phyloP scores from a whole-genome alignment of 345 rosid genomes.

The Corymbia maculata region DNA sequence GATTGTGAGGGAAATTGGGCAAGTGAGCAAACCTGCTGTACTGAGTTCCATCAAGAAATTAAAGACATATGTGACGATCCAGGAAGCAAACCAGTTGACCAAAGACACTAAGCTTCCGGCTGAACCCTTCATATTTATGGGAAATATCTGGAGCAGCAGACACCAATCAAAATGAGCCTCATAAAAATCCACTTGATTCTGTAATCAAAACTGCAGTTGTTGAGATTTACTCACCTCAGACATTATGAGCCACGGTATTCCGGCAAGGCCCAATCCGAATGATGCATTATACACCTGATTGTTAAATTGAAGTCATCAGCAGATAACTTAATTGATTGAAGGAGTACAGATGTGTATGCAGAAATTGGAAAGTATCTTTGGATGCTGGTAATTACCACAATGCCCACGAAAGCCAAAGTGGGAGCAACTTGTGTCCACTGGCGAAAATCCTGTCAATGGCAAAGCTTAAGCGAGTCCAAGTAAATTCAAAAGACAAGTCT shows the following conservation, averaged over 20 bases:
- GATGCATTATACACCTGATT: slow-evolving; percentile 17
- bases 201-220: not conserved
- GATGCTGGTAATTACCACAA: slow-evolving; percentile 20
- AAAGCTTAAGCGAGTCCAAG: not conserved
- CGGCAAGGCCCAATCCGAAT: slow-evolving; percentile 65
- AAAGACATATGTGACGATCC: slow-evolving; percentile 62
- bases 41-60: slow-evolving; percentile 50
- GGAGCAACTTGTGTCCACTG: slow-evolving; percentile 32
- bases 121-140: slow-evolving; percentile 72
- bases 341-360: not conserved
- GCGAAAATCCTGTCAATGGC: slow-evolving; percentile 31
- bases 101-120: slow-evolving; percentile 81
- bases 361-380: not conserved
- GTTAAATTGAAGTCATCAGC: not conserved
- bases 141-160: slow-evolving; percentile 45
- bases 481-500: not conserved
- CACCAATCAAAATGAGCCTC: not conserved
- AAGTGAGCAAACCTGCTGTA: slow-evolving; percentile 16
- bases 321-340: not conserved
- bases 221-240: slow-evolving; percentile 44
- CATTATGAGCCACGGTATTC: slow-evolving; percentile 74
- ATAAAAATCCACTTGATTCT: not conserved
- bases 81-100: slow-evolving; percentile 70
- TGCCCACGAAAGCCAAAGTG: slow-evolving; percentile 36
- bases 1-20: not conserved